Base-by-base conservation (phyloP, 805 yeast species). In the Millerozyma miso region DNA sequence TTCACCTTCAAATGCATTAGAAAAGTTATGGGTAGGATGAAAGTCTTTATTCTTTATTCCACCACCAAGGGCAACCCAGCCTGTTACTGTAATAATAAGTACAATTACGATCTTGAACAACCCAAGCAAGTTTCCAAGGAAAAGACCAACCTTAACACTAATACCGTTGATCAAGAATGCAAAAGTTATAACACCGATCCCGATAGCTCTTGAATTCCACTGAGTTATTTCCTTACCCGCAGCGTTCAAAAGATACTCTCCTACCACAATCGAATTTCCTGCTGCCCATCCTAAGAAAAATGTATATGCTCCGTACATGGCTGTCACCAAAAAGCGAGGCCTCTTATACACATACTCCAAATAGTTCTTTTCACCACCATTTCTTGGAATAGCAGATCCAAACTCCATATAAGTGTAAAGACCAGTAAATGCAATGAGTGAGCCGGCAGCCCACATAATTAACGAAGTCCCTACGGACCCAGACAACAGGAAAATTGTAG, bases 281-380 rank as follows among this genome's bases (percentile, higher is more conserved):
- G 93, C 81, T 17, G 95, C 90, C 88, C 90, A 87, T 31, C 93
- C 93, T 38, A 87, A 68, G 54, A 85, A 74, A 55, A 87, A 80
- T 14, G 81, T 80, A 55, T 85, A 83, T 2, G 89, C 69, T 0
- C 88, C 89, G 53, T 70, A 70, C 73, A 67, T 69, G 45, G 71
- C 78, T 19, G 86, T 81, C 37, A 83, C 74, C 45, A 87, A 69
- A 56, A 82, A 85, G 58, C 69, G 75, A 34, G 95, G 95, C 52
- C 76, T 79, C 39, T 71, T 72, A 65, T 73, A 87, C 39, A 85
- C 77, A 52, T 75, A 82, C 59, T 86, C 93, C 52, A 87, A 65
- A 58, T 87, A 87, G 55, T 84, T 85, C 63, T 85, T 85, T 57
- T 87, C 95, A 51, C 93, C 96, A 51, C 95, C 95, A 55, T 86